Conservation (phyloP, 345 rosid genomes). For the Bruguiera parviflora region DNA sequence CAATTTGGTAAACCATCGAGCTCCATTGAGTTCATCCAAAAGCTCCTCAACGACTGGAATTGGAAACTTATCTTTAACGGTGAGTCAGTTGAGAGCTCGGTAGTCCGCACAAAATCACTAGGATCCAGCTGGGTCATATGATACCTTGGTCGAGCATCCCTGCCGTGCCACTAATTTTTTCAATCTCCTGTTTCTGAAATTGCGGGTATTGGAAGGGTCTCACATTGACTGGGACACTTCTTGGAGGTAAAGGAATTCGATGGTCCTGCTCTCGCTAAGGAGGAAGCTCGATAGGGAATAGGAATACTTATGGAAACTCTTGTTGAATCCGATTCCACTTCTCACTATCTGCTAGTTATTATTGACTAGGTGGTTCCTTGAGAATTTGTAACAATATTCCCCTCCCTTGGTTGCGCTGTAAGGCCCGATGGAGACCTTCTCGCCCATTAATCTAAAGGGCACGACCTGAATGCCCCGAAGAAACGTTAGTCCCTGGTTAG, state of each 20-base stretch:
- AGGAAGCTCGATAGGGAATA: background rate
- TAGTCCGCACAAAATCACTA: background rate
- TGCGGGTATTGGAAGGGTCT: background rate
- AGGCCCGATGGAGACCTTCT: too few relatives aligned
- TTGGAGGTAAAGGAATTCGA: background rate
- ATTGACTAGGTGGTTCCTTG: too few relatives aligned
- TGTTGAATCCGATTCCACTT: too few relatives aligned
- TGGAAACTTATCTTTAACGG: background rate
- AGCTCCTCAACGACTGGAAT: conserved; percentile 1
- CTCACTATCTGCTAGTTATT: too few relatives aligned
- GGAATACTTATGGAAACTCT: background rate
- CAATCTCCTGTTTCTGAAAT: background rate
- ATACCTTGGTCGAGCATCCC: background rate
- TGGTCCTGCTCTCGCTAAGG: background rate
- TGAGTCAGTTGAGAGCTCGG: background rate
- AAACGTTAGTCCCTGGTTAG: background rate
- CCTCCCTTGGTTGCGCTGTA: too few relatives aligned
- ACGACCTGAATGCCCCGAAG: background rate
- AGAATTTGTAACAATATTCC: too few relatives aligned
- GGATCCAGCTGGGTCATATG: background rate
- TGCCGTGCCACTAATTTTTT: background rate
- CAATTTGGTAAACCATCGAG: too few relatives aligned
- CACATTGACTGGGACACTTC: background rate
- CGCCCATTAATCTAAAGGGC: background rate
- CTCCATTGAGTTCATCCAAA: background rate